Conservation (phyloP, 805 yeast genomes). For the Ogataea ganodermae region DNA sequence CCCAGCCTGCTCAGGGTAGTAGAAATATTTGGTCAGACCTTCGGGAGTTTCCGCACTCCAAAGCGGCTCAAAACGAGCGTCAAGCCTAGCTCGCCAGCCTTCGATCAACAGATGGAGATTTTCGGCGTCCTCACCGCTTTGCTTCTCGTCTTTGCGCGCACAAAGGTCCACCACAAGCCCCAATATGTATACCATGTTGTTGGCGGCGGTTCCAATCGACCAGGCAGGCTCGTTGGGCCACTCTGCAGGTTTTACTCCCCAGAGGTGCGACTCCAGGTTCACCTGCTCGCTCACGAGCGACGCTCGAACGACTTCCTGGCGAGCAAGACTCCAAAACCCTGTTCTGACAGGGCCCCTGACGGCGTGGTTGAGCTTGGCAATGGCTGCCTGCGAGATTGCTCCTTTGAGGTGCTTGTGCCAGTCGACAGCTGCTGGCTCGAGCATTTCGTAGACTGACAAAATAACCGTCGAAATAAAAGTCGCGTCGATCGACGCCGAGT, state of each 20-base stretch:
- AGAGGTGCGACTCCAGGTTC: constrained; percentile 3
- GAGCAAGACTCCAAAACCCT: constrained; percentile 16
- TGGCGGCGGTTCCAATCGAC: constrained; percentile 14
- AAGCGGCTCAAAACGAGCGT: constrained; percentile 11
- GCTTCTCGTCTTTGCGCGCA: background rate
- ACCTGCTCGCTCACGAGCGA: constrained; percentile 7
- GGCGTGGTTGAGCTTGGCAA: constrained; percentile 4
- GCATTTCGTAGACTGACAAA: constrained; percentile 17
- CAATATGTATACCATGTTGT: constrained; percentile 10
- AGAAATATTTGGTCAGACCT: constrained; percentile 9
- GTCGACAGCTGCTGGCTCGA: constrained; percentile 16
- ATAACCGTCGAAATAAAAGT: constrained; percentile 14
- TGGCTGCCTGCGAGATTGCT: constrained; percentile 15
- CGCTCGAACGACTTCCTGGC: constrained; percentile 13
- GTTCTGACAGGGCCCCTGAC: constrained; percentile 12
- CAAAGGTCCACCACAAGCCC: constrained; percentile 13
- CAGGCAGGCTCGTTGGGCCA: constrained; percentile 8
- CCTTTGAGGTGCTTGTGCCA: constrained; percentile 18
- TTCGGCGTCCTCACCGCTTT: background rate
- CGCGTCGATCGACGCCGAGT: constrained; percentile 9
- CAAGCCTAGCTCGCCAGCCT: constrained; percentile 14
- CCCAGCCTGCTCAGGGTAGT: constrained; percentile 15
- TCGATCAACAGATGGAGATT: constrained; percentile 1
- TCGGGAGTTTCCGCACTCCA: constrained; percentile 11
- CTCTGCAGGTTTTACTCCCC: constrained; percentile 3